Conservation (phyloP, 2,329 filamentous ascomycete species). For the Xylaria sp. region DNA sequence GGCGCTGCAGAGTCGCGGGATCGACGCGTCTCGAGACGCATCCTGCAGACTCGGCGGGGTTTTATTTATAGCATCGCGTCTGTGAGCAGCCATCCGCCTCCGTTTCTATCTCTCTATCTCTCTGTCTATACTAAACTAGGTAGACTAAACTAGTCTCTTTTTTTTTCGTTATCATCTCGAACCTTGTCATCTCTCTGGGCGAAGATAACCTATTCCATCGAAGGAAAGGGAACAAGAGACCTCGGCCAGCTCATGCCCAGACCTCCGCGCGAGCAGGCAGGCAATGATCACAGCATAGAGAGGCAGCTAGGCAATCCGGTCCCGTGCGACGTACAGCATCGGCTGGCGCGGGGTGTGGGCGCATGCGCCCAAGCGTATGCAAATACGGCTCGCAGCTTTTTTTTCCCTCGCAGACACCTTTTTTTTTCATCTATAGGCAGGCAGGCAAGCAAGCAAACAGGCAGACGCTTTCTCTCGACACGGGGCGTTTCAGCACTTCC, state of each 20-base stretch:
- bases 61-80: slow-evolving; percentile 28
- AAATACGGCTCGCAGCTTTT: slow-evolving; percentile 22
- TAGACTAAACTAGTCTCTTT: no score
- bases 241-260: neutral
- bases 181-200: neutral
- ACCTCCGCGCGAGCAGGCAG: neutral
- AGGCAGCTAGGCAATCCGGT: neutral
- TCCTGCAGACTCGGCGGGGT: slow-evolving; percentile 17
- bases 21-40: slow-evolving; percentile 29
- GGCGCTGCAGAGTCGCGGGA: slow-evolving; percentile 9
- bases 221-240: neutral
- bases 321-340: slow-evolving; percentile 8
- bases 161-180: neutral
- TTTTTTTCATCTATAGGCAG: neutral
- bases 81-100: neutral
- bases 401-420: neutral
- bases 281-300: neutral
- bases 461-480: slow-evolving; percentile 1
- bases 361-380: slow-evolving; percentile 17
- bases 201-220: neutral
- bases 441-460: no score
- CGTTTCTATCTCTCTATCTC: neutral
- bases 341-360: slow-evolving; percentile 4
- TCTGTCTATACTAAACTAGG: no score
- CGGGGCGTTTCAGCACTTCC: slow-evolving; percentile 12